Evolutionary conservation across 2,329 filamentous ascomycete genomes (phyloP), one percentile per base, ranked within the genome.

Genomic region (Alternaria sp.): DNA sequence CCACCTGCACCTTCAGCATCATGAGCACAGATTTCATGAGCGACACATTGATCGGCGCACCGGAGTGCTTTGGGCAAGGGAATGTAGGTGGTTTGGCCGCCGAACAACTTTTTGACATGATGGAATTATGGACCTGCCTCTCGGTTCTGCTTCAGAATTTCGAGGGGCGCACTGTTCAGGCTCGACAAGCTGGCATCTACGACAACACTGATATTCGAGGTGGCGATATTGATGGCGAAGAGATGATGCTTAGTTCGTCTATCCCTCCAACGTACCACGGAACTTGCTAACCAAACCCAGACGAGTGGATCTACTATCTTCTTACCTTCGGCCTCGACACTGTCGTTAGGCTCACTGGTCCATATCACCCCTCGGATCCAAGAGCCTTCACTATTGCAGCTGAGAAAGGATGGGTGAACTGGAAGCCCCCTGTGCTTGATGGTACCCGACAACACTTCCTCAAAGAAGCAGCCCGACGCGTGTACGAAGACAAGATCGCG

Each of bases 61-160:
- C 86, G 0, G 81, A 85, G 24, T 83, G 82, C n/a, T 89, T 89
- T 63, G 86, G 82, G 3, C 79, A 78, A 53, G 87, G 87, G 3
- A 89, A 89, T 65, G 71, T 71, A 14, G 80, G 76, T 12, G 87
- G 87, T 0, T 77, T 89, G 41, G 82, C 80, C 7, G 81, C 84
- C 4, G 80, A 82, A 54, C 82, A 89, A 66, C 78, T 89, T 9
- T 88, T 87, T 64, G 87, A 89, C 69, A 88, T 89, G 81, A 86
- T 82, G 39, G 88, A 89, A 67, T 81, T 89, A 11, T 89, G 87
- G 87, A 87, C 84, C 9, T 89, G 87, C 67, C 72, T 89, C 41
- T 81, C 82, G 20, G 82, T 84, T 6, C 75, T 90, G 7, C 74
- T 89, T 3, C 83, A 86, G 52, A 82, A 81, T 9, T 83, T 88